phyloP scores from a whole-genome alignment of 1,284 basidiomycete species.

The Coriolopsis trogii region DNA sequence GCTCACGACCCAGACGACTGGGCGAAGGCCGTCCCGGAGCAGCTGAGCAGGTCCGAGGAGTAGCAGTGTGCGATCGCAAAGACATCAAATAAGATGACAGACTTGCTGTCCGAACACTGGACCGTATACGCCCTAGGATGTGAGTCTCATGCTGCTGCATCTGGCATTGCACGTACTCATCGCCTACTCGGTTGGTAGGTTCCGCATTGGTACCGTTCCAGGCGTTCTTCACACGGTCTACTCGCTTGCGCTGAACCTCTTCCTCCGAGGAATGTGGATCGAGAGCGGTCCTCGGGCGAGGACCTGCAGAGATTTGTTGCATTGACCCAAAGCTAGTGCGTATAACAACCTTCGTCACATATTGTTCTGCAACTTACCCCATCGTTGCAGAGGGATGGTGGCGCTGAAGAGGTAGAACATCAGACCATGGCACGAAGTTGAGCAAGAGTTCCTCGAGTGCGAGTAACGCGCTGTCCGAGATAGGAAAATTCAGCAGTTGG shows the following conservation, averaged over 20 bases:
- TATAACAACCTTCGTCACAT: conserved; percentile 25
- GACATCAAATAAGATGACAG: conserved; percentile 87
- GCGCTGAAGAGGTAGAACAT: conserved; percentile 78
- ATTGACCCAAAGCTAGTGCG: conserved; percentile 86
- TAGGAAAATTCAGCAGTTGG: conserved; percentile 92
- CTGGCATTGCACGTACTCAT: neutral
- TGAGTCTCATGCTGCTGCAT: conserved; percentile 39
- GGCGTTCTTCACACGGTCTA: conserved; percentile 89
- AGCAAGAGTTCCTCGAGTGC: conserved; percentile 82
- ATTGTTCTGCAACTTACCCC: conserved; percentile 3
- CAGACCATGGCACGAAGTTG: conserved; percentile 85
- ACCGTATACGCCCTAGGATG: conserved; percentile 78
- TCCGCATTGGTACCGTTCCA: conserved; percentile 85
- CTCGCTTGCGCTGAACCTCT: conserved; percentile 83
- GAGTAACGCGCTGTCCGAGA: conserved; percentile 90
- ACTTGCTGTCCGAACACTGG: conserved; percentile 88
- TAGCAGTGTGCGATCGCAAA: conserved; percentile 86
- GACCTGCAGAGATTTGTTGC: conserved; percentile 86
- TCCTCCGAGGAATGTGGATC: conserved; percentile 94
- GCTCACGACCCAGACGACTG: conserved; percentile 73
- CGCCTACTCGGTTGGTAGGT: conserved; percentile 39
- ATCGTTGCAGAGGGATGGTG: conserved; percentile 63
- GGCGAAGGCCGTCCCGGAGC: conserved; percentile 84
- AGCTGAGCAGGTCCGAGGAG: conserved; percentile 76
- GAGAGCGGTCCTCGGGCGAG: conserved; percentile 80